A percentile compares a stretch with the other conserved stretches of the same genome.
phyloP scores from a whole-genome alignment of 805 yeast genomes.

The Wickerhamiella qilinensis region DNA sequence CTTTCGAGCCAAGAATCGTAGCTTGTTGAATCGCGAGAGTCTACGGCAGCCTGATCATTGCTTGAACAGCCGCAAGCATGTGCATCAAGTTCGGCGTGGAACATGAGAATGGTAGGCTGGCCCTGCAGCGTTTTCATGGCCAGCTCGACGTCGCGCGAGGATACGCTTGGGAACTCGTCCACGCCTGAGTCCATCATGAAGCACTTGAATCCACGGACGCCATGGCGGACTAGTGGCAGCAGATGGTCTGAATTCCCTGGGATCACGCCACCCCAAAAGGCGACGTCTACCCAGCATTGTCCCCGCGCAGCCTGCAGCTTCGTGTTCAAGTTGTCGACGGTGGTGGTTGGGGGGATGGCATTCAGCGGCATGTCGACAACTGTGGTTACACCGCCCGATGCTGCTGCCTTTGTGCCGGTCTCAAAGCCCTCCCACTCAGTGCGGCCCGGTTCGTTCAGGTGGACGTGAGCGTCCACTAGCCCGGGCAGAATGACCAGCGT shows the following conservation, averaged over 20 bases:
- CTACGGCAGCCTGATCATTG: background rate
- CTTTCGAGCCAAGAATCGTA: slow-evolving; percentile 64
- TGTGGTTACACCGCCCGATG: slow-evolving; percentile 92
- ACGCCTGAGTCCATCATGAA: slow-evolving; percentile 87
- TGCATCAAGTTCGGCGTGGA: slow-evolving; percentile 82
- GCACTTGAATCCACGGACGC: slow-evolving; percentile 90
- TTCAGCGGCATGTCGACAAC: slow-evolving; percentile 93
- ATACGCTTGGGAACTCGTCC: slow-evolving; percentile 82
- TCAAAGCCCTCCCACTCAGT: slow-evolving; percentile 98
- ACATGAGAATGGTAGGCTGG: slow-evolving; percentile 60
- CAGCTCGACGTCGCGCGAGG: slow-evolving; percentile 39
- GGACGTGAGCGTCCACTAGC: slow-evolving; percentile 85
- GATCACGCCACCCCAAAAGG: slow-evolving; percentile 91
- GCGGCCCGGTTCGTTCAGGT: slow-evolving; percentile 88
- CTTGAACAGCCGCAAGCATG: background rate
- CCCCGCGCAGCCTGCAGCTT: slow-evolving; percentile 66
- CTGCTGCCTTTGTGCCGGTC: slow-evolving; percentile 88
- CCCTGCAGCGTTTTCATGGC: slow-evolving; percentile 53
- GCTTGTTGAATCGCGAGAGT: slow-evolving; percentile 36
- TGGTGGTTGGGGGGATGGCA: slow-evolving; percentile 93
- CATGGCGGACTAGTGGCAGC: slow-evolving; percentile 60
- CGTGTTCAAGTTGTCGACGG: slow-evolving; percentile 52
- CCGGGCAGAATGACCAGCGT: slow-evolving; percentile 77
- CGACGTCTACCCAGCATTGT: slow-evolving; percentile 85
- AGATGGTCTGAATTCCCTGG: slow-evolving; percentile 61